Evolutionary conservation across 495 filamentous ascomycete genomes (phyloP), one percentile per base, ranked within the genome.

Genomic region (Barbatosphaeria neglecta): DNA sequence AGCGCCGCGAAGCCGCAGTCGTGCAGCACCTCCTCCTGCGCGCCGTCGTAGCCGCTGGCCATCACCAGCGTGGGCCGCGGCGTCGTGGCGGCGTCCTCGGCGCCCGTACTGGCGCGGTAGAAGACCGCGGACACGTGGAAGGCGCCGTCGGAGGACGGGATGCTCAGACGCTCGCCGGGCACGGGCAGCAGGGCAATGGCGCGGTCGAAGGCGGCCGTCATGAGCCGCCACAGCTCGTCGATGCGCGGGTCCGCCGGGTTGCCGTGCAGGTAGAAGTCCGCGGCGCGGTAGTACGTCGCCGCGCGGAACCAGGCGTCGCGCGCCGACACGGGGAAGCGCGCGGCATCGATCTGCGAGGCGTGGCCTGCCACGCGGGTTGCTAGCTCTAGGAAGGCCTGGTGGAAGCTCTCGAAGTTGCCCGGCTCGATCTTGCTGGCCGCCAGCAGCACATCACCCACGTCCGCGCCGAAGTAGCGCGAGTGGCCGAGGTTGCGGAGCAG

Each of bases 191-290:
- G 27, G 1, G 38, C 50, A 33, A 83, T 70, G 17, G 71, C 71
- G 52, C 75, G 74, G 59, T 76, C 75, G 22, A 82, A 83, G 39
- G 77, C 69, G 19, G 77, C 70, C 45, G 83, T 81, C 62, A 84
- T 82, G 57, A 73, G 76, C 52, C 83, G 80, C 62, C 83, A 86
- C 59, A 76, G 77, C 43, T 78, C 72, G 53, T 74, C 80, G 59
- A 66, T 59, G 4, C 59, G 49, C 17, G 56, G 61, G 45, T 68
- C 58, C 13, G 41, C 49, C 45, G 16, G 51, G 35, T 70, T 67
- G 3, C 60, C 62, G 49, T 70, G 69, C 17, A 68, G 53, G 50
- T 50, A 70, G 56, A 68, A 68, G 44, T 65, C 59, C 0, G 69
- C 65, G 0, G 37, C 2, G 19, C 68, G 62, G 56, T 59, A 72